Base-by-base conservation (phyloP, 768 basidiomycete genomes). In the Hortiboletus campestris region DNA sequence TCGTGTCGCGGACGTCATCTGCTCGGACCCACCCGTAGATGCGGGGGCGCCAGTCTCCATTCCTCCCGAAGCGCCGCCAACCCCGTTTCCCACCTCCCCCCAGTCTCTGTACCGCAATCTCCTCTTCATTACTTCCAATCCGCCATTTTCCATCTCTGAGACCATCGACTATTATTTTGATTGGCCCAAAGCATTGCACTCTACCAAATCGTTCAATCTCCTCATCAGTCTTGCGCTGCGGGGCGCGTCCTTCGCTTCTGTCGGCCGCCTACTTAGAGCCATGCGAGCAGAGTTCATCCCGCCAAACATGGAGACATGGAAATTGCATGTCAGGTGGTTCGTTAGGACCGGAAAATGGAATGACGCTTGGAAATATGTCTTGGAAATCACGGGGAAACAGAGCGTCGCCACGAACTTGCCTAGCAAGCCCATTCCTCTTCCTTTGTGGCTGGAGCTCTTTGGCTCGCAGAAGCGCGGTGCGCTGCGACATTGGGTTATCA, bases 371-470 rank as follows among this genome's bases (percentile, higher is more conserved):
- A 60, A 61, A 14, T 73, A 75, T 46, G 73, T 76, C 28, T 62
- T 71, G 59, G 47, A 64, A 43, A 57, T 68, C 31, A 53, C 61
- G 2, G 38, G 49, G 22, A 45, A 54, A 53, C 58, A 35, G 29
- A 48, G 39, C 28, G 43, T 53, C 54, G 29, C 61, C 29, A 39
- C 56, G 22, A 51, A 38, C 7, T 31, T 29, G 11, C 46, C 38
- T 25, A 41, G 9, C 28, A 57, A 55, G 8, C 41, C 55, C 31
- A 70, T 78, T 32, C 80, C 79, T 28, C 72, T 82, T 28, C 64
- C 71, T 5, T 67, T 89, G 48, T 88, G 85, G 86, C 55, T 82
- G 42, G 86, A 89, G 58, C 80, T 89, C 59, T 80, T 83, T 60
- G 75, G 76, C 45, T 73, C 75, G 17, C 63, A 68, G 57, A 77